Percentiles rank a stretch among this genome's conserved stretches.
phyloP scores from a whole-genome alignment of 2,329 filamentous ascomycete species.

The Bisporella sp. region DNA sequence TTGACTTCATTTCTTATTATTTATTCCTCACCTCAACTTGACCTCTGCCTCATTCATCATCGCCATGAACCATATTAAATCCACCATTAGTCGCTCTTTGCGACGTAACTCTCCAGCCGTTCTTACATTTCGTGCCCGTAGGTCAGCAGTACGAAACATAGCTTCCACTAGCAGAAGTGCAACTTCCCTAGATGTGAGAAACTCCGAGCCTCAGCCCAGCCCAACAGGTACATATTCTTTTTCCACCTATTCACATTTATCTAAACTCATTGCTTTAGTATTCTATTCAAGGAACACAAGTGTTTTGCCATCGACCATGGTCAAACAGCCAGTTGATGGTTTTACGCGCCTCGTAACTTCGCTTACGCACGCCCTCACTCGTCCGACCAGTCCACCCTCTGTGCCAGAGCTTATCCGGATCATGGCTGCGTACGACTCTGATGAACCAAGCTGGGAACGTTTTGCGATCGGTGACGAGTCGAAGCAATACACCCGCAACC shows the following conservation, averaged over 20 bases:
- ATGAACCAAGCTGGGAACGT: constrained; percentile 51
- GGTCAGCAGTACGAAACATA: neutral
- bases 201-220: neutral
- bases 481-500: constrained; percentile 75
- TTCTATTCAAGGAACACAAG: too few species aligned
- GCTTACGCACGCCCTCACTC: neutral
- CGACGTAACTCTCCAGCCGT: neutral
- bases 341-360: neutral
- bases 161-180: neutral
- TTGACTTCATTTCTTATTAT: neutral
- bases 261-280: too few species aligned
- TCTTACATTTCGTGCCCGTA: neutral
- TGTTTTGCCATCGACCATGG: neutral
- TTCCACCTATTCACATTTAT: neutral
- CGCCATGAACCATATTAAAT: neutral
- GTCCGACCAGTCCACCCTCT: neutral
- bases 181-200: neutral
- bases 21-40: neutral
- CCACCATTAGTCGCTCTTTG: neutral
- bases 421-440: constrained; percentile 16
- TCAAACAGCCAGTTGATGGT: neutral
- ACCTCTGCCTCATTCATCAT: neutral
- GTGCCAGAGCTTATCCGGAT: constrained; percentile 2
- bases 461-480: constrained; percentile 66
- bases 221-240: neutral